These are phyloP conservation scores for Pogostemon cablin DNA, from an alignment of 257 asterid species.

Conservation along the genomic window DNA sequence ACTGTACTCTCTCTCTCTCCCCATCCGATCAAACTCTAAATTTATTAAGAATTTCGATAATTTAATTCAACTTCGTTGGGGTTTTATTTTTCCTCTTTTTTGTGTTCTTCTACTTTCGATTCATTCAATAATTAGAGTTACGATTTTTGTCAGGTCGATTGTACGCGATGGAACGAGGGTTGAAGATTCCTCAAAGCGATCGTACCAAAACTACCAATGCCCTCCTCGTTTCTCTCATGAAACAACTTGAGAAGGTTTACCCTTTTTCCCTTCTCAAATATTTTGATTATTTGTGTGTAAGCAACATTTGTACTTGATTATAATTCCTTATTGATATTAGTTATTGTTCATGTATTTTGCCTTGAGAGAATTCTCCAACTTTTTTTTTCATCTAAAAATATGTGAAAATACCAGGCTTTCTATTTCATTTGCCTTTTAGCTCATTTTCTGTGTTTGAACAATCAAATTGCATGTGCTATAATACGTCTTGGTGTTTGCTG, in stretches of 20 bases:
- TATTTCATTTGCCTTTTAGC: not conserved
- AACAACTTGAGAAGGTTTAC: slow-evolving; percentile 89
- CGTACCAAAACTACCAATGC: slow-evolving; percentile 85
- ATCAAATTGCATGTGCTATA: not conserved
- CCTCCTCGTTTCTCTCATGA: slow-evolving; percentile 82
- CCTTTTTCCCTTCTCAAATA: not conserved
- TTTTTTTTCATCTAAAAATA: no score
- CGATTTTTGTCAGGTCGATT: slow-evolving; percentile 66
- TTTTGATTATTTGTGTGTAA: not conserved
- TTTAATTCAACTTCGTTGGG: not conserved
- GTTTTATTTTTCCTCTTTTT: not conserved
- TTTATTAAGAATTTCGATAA: not conserved
- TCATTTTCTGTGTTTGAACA: not conserved
- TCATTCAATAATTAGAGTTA: not conserved
- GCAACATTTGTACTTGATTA: not conserved
- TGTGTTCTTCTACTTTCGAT: not conserved
- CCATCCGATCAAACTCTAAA: not conserved
- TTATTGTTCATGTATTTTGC: no score
- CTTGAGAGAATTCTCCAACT: no score
- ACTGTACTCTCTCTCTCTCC: slow-evolving; percentile 41
- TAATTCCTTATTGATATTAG: no score
- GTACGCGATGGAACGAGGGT: slow-evolving; percentile 97
- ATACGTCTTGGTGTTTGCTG: slow-evolving; percentile 1
- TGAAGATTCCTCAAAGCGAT: slow-evolving; percentile 75
- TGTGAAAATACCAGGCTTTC: no score